A percentile compares a stretch with the other conserved stretches of the same genome.
Evolutionary conservation across 176 grass and related monocot genomes (phyloP).

Genomic region (Poa annua): DNA sequence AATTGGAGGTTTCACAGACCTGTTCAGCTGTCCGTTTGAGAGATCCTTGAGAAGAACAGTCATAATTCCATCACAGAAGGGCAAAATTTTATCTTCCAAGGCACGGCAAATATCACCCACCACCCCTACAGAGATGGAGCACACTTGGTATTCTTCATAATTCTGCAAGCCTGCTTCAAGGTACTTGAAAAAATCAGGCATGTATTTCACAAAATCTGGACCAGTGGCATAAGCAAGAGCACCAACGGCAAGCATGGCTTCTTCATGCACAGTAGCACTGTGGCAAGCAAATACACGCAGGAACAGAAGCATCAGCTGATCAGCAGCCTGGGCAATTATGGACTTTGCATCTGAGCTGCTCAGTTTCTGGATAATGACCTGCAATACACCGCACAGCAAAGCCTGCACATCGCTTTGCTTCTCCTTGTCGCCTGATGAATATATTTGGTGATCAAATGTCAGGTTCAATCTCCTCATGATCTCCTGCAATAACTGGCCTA

Average conservation of each 20-base stretch:
- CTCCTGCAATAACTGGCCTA: slow-evolving; percentile 74
- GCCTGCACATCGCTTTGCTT: slow-evolving; percentile 92
- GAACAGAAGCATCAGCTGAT: slow-evolving; percentile 89
- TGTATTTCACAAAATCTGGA: slow-evolving; percentile 85
- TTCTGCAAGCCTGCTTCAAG: slow-evolving; percentile 89
- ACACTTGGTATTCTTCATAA: slow-evolving; percentile 94
- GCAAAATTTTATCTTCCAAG: slow-evolving; percentile 86
- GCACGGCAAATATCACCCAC: slow-evolving; percentile 91
- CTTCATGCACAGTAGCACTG: slow-evolving; percentile 91
- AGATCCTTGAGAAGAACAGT: slow-evolving; percentile 85
- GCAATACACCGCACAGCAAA: slow-evolving; percentile 79
- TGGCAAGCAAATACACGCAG: slow-evolving; percentile 79
- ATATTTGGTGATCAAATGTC: slow-evolving; percentile 70
- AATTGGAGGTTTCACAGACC: slow-evolving; percentile 87
- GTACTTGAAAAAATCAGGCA: slow-evolving; percentile 82
- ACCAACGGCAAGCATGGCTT: slow-evolving; percentile 95
- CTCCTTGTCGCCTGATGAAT: slow-evolving; percentile 73
- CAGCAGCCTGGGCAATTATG: slow-evolving; percentile 68
- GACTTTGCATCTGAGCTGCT: slow-evolving; percentile 69
- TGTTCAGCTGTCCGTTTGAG: slow-evolving; percentile 75
- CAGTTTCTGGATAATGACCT: slow-evolving; percentile 92
- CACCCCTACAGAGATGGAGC: slow-evolving; percentile 89
- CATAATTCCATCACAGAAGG: slow-evolving; percentile 88
- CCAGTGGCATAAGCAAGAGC: slow-evolving; percentile 94
- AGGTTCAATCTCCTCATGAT: slow-evolving; percentile 80